phyloP scores from a whole-genome alignment of 208 protist species.

The Trypanosoma conorhini region DNA sequence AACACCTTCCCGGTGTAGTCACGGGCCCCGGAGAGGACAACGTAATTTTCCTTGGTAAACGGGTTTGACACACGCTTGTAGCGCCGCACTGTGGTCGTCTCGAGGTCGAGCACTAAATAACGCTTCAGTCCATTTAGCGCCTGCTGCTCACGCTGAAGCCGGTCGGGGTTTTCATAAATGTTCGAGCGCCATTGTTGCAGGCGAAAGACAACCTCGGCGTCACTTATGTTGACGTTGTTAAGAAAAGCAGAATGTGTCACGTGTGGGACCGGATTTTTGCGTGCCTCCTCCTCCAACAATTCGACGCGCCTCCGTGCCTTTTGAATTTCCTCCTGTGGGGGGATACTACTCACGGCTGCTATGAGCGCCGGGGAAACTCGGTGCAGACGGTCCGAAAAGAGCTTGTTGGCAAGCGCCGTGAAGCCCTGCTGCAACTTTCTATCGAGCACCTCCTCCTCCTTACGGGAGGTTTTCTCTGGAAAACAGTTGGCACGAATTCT shows the following conservation, averaged over 20 bases:
- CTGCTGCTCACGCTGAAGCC: conserved; percentile 74
- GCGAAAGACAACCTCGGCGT: conserved; percentile 87
- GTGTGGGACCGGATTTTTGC: conserved; percentile 64
- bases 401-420: conserved; percentile 83
- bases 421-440: conserved; percentile 78
- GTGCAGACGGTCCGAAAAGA: conserved; percentile 87
- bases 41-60: conserved; percentile 88
- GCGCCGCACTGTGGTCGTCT: conserved; percentile 86
- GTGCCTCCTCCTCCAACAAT: conserved; percentile 41
- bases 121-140: conserved; percentile 50
- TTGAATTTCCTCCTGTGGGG: conserved; percentile 47
- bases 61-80: conserved; percentile 93
- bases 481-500: conserved; percentile 79
- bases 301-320: conserved; percentile 37
- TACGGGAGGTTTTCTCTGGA: conserved; percentile 39
- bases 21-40: conserved; percentile 87
- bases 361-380: conserved; percentile 78
- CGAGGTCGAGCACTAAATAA: conserved; percentile 89
- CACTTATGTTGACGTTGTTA: conserved; percentile 87
- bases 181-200: conserved; percentile 88
- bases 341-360: conserved; percentile 76
- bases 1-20: conserved; percentile 91
- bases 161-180: conserved; percentile 82
- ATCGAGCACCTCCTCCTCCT: conserved; percentile 71
- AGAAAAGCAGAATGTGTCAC: conserved; percentile 74